These are phyloP conservation scores for Verticillium klebahnii DNA, from an alignment of 2,329 filamentous ascomycete genomes.

Conservation along the genomic window DNA sequence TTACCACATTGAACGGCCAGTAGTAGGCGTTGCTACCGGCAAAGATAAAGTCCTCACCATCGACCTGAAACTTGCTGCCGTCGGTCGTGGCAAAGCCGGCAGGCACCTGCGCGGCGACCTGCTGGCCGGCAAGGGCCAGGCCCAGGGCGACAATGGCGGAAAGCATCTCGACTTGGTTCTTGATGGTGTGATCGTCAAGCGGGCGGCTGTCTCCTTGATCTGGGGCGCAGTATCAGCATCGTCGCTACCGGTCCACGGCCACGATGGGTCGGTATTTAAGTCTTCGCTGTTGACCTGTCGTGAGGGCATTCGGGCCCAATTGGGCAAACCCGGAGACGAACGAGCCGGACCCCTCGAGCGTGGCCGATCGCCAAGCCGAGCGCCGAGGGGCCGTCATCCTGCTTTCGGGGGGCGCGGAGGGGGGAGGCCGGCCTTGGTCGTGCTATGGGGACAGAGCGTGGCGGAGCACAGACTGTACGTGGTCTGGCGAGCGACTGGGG, in stretches of 20 bases:
- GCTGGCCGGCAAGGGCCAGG: background rate
- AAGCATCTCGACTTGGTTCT: background rate
- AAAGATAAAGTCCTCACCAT: constrained; percentile 52
- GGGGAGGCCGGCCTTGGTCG: background rate
- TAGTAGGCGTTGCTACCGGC: constrained; percentile 55
- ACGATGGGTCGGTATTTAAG: background rate
- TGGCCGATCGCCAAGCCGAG: background rate
- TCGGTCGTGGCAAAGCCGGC: background rate
- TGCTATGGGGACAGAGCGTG: background rate
- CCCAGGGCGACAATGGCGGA: background rate
- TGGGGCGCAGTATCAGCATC: background rate
- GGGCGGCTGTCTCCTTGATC: background rate
- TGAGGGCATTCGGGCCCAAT: background rate
- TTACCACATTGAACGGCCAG: constrained; percentile 48
- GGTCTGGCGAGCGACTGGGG: background rate
- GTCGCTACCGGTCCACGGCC: background rate
- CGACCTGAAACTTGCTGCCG: constrained; percentile 44
- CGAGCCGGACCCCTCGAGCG: background rate
- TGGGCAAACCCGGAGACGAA: background rate
- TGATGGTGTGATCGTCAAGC: too few species aligned
- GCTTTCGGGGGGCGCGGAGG: background rate
- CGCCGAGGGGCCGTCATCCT: background rate
- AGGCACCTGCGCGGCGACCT: background rate
- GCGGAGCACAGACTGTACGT: background rate
- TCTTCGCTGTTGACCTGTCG: background rate